Evolutionary conservation across 2,329 filamentous ascomycete species (phyloP).

Genomic region (Fusarium keratoplasticum): DNA sequence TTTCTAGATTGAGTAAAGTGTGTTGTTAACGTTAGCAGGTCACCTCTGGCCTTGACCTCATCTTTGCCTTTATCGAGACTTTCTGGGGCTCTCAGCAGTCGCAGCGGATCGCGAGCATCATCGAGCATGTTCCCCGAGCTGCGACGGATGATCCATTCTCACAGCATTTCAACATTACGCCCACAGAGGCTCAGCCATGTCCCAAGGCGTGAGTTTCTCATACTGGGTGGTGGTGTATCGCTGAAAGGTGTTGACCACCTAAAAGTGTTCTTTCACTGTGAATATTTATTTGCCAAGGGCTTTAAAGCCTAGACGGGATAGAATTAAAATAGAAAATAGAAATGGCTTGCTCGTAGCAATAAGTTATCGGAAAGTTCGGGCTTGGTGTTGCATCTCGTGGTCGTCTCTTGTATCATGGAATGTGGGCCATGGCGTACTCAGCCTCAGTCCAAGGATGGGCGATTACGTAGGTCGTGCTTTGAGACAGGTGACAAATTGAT

Average conservation of each 20-base stretch:
- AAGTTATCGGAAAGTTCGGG: not conserved
- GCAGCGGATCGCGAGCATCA: slow-evolving; percentile 56
- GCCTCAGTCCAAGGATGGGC: not conserved
- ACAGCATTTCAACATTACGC: slow-evolving; percentile 38
- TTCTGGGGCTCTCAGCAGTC: slow-evolving; percentile 64
- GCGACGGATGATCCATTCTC: slow-evolving; percentile 48
- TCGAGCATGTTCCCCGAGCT: slow-evolving; percentile 62
- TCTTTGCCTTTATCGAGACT: slow-evolving; percentile 50
- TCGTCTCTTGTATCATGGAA: not conserved
- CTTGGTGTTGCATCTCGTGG: not conserved
- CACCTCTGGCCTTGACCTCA: slow-evolving; percentile 52
- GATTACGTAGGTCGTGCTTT: not conserved
- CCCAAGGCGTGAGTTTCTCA: not conserved
- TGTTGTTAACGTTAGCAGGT: slow-evolving; percentile 38
- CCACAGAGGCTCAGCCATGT: slow-evolving; percentile 38
- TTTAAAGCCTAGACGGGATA: not conserved
- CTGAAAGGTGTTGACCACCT: not conserved
- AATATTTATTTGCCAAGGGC: not conserved
- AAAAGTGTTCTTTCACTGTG: not conserved
- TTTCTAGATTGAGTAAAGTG: not conserved
- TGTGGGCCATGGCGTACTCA: slow-evolving; percentile 1
- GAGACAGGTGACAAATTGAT: not conserved
- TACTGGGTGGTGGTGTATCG: not conserved
- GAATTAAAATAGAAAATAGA: not conserved
- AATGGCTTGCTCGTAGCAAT: not conserved